A percentile compares a stretch with the other conserved stretches of the same genome.
Evolutionary conservation across 352 stramenopile species (phyloP).

Genomic region (Phytopythium montanum): DNA sequence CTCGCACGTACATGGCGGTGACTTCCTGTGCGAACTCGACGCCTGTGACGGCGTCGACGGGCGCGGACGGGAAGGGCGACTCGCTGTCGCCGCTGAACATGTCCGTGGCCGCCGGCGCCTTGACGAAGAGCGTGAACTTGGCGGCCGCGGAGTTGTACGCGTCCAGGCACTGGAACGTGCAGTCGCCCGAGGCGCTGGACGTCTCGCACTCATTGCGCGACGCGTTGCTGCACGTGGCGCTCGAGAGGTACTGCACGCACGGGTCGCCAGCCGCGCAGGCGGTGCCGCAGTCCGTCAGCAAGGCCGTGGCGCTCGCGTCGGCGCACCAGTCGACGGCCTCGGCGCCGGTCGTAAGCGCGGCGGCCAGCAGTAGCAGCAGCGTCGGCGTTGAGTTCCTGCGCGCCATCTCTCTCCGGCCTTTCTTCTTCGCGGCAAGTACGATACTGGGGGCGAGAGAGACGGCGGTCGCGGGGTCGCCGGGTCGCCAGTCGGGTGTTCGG

Average conservation of each 20-base stretch:
- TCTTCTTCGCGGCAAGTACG: background rate
- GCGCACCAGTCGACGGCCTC: slow-evolving; percentile 37
- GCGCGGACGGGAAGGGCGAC: slow-evolving; percentile 41
- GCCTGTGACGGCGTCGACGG: slow-evolving; percentile 37
- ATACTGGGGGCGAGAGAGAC: background rate
- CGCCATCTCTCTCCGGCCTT: background rate
- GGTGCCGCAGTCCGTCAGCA: slow-evolving; percentile 49
- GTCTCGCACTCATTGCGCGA: slow-evolving; percentile 50
- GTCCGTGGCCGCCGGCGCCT: slow-evolving; percentile 45
- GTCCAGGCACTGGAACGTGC: slow-evolving; percentile 68
- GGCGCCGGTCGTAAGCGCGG: background rate
- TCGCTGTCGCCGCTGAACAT: slow-evolving; percentile 25
- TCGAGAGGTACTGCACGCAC: slow-evolving; percentile 56
- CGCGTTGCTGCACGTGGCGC: slow-evolving; percentile 39
- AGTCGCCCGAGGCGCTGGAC: slow-evolving; percentile 13
- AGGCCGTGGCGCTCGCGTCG: slow-evolving; percentile 29
- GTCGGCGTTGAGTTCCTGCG: background rate
- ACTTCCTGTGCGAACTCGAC: slow-evolving; percentile 39
- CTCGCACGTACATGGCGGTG: slow-evolving; percentile 40
- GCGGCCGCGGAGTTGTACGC: slow-evolving; percentile 39
- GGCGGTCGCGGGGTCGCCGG: too few species aligned
- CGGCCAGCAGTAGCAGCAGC: background rate
- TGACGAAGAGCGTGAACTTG: slow-evolving; percentile 74
- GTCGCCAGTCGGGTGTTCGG: too few species aligned
- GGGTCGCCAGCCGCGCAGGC: slow-evolving; percentile 32